Conservation (phyloP, 2,329 filamentous ascomycete species). For the Colletotrichum euphorbiae region DNA sequence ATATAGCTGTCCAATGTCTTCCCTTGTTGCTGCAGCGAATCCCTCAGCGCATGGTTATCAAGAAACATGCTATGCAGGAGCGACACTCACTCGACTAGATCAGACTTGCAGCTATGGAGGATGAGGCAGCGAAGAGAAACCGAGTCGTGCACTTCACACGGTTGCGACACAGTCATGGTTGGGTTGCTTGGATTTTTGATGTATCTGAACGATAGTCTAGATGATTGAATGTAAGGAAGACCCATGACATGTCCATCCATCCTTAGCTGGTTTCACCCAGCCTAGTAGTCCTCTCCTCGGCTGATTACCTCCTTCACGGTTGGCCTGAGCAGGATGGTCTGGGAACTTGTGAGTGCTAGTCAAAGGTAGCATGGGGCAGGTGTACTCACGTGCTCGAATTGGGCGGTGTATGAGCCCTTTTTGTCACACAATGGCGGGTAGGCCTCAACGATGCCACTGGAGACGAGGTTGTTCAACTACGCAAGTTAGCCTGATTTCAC, state of each 20-base stretch:
- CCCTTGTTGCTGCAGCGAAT: too few species aligned
- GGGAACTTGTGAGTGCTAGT: slow-evolving; percentile 34
- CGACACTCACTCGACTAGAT: too few species aligned
- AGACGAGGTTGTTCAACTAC: slow-evolving; percentile 87
- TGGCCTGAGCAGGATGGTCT: slow-evolving; percentile 82
- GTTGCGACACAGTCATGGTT: not conserved
- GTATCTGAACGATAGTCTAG: slow-evolving; percentile 34
- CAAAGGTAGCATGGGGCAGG: not conserved
- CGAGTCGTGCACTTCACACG: too few species aligned
- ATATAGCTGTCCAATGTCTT: not conserved
- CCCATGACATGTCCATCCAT: slow-evolving; percentile 19
- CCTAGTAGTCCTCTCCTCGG: slow-evolving; percentile 84
- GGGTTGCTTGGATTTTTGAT: slow-evolving; percentile 28
- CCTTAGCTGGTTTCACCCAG: slow-evolving; percentile 18
- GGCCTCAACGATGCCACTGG: slow-evolving; percentile 85
- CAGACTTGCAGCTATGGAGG: too few species aligned
- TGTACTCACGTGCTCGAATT: slow-evolving; percentile 88
- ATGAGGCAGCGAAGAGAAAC: too few species aligned
- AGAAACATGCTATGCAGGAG: too few species aligned
- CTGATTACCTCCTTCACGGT: slow-evolving; percentile 90
- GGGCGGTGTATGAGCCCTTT: slow-evolving; percentile 94
- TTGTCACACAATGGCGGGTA: slow-evolving; percentile 92
- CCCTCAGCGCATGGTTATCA: too few species aligned
- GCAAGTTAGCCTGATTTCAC: slow-evolving; percentile 42
- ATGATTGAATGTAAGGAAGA: slow-evolving; percentile 33